A percentile compares a stretch with the other conserved stretches of the same genome.
phyloP scores from a whole-genome alignment of 2,329 filamentous ascomycete genomes.

The Fusarium acutatum region DNA sequence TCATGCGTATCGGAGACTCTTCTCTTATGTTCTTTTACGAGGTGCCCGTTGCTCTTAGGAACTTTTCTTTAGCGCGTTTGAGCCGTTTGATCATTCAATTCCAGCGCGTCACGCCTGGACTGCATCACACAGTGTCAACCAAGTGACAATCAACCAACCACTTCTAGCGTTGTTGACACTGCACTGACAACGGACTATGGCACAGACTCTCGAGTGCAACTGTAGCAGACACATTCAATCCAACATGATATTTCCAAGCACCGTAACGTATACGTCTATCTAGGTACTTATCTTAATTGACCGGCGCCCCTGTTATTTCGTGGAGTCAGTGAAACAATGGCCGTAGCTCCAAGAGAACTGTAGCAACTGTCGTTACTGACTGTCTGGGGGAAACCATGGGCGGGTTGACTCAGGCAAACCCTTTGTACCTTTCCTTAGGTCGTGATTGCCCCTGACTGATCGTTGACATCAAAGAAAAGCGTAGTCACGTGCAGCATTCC shows the following conservation, averaged over 20 bases:
- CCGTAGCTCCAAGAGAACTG: background rate
- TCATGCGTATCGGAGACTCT: background rate
- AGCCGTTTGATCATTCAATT: background rate
- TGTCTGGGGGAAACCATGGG: too few relatives aligned
- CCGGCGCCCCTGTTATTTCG: background rate
- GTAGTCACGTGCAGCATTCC: background rate
- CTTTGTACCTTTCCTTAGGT: background rate
- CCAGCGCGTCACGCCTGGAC: background rate
- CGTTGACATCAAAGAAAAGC: background rate
- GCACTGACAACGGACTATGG: too few relatives aligned
- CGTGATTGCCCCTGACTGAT: background rate
- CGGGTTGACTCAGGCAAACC: background rate
- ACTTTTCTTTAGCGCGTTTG: background rate
- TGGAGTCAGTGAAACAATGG: background rate
- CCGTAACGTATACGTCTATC: too few relatives aligned
- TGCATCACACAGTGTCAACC: background rate
- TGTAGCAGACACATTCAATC: background rate
- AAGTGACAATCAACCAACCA: background rate
- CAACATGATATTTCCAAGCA: background rate
- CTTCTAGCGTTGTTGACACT: background rate
- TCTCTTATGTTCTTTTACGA: background rate
- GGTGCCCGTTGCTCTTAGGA: accelerated
- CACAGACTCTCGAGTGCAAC: background rate
- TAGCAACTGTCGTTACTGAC: background rate
- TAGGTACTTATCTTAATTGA: background rate